phyloP scores from a whole-genome alignment of 2,329 filamentous ascomycete genomes.

The Penicillium sclerotiorum region DNA sequence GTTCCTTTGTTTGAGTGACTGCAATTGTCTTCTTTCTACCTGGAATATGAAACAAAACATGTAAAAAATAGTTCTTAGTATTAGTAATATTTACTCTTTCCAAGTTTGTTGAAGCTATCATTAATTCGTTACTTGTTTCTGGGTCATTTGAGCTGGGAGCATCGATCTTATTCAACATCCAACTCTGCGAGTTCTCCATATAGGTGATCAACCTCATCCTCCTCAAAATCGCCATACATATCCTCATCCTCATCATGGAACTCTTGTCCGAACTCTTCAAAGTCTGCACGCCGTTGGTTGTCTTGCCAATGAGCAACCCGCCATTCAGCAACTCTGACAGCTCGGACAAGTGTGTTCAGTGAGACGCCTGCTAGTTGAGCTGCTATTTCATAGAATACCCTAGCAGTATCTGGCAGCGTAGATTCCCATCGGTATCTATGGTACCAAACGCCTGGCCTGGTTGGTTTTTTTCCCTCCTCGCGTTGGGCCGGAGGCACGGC shows the following conservation, averaged over 20 bases:
- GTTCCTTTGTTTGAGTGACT: too few relatives aligned
- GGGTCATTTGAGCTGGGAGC: too few relatives aligned
- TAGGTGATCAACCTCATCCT: slow-evolving; percentile 21
- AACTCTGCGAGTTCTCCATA: slow-evolving; percentile 19
- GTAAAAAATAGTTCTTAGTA: too few relatives aligned
- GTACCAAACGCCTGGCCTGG: slow-evolving; percentile 55
- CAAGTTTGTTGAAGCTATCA: too few relatives aligned
- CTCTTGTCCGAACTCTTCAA: slow-evolving; percentile 18
- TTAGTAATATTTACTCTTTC: too few relatives aligned
- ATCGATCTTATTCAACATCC: slow-evolving; percentile 3
- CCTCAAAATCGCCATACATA: slow-evolving; percentile 1
- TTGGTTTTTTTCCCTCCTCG: slow-evolving; percentile 32
- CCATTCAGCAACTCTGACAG: slow-evolving; percentile 54
- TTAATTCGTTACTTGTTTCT: too few relatives aligned
- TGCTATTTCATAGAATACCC: slow-evolving; percentile 54
- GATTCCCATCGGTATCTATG: slow-evolving; percentile 50
- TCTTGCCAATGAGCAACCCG: slow-evolving; percentile 45
- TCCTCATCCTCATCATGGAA: slow-evolving; percentile 13
- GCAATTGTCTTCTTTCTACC: too few relatives aligned
- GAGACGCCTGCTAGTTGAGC: slow-evolving; percentile 55
- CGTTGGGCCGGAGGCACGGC: slow-evolving; percentile 42
- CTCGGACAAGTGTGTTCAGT: slow-evolving; percentile 53
- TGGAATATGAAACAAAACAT: too few relatives aligned
- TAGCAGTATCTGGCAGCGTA: slow-evolving; percentile 51
- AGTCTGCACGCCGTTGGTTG: slow-evolving; percentile 35